Evolutionary conservation across 257 asterid genomes (phyloP), one percentile per base, ranked within the genome.

Genomic region (Forsythia viridissima): DNA sequence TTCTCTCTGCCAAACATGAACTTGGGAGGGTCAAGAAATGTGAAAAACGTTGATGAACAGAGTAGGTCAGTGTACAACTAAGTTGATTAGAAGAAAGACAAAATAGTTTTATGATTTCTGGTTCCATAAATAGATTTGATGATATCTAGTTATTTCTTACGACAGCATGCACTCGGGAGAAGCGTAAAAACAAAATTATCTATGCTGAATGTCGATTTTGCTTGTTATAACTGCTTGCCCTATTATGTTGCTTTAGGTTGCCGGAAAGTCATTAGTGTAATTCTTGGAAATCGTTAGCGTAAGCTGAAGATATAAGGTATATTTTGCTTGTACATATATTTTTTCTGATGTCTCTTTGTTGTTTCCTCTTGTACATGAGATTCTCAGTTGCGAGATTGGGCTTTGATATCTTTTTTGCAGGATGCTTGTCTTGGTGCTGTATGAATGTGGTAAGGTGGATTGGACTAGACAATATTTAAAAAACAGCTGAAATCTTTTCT

Each of bases 251-350:
- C 55, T 79, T 66, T 92, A 92, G 98, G 91, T 86, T 94, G 85
- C 98, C 97, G 4, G 98, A 94, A 92, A 94, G 98, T 73, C 98
- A 92, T 84, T 92, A 85, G 89, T 79, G 72, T 36, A 72, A 20
- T 70, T 65, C 40, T 12, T 36, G 36, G 52, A 72, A 59, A 7
- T 41, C n/a, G 9, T 44, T 71, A 51, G 59, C 34, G 15, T 18
- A 20, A 79, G 72, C 24, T 18, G 70, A 76, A 38, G 63, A 76
- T 61, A n/a, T 15, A 76, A 38, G 63, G 78, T 61, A n/a, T 15
- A 4, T 12, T 55, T 55, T 55, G 30, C 9, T 55, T 9, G 24
- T 55, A 18, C 10, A 7, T n/a, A 55, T 30, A 5, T 16, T 18
- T 6, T 80, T 8, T 8, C 8, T 48, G 46, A 30, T 16, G 21